phyloP scores from a whole-genome alignment of 2,329 filamentous ascomycete species.

The Myriangium duriaei region DNA sequence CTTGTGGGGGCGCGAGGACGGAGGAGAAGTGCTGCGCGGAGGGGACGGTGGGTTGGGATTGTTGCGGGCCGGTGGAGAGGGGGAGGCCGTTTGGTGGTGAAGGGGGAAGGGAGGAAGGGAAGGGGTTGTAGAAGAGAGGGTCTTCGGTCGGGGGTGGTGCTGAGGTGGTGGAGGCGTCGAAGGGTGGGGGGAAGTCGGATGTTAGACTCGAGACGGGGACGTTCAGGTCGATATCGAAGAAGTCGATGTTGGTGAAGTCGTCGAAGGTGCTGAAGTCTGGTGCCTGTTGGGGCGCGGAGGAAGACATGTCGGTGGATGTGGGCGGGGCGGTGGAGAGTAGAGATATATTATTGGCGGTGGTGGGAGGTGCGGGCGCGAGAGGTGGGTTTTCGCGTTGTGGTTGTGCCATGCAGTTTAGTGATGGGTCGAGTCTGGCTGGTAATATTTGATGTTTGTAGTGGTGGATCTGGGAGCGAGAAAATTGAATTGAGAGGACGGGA shows the following conservation, averaged over 20 bases:
- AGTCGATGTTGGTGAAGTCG: constrained; percentile 47
- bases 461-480: too few relatives aligned
- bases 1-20: constrained; percentile 7
- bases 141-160: neutral
- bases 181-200: constrained; percentile 28
- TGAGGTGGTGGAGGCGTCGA: constrained; percentile 16
- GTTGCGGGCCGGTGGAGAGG: constrained; percentile 7
- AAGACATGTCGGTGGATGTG: too few relatives aligned
- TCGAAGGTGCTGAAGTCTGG: constrained; percentile 40
- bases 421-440: too few relatives aligned
- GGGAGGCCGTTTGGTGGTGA: constrained; percentile 17
- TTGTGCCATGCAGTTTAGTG: too few relatives aligned
- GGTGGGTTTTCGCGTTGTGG: too few relatives aligned
- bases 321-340: too few relatives aligned
- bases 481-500: too few relatives aligned
- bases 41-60: constrained; percentile 14
- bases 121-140: neutral
- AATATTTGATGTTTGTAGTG: too few relatives aligned
- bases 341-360: constrained; percentile 7
- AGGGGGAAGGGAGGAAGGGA: constrained; percentile 13
- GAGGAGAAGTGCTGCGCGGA: constrained; percentile 13
- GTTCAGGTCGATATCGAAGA: constrained; percentile 51
- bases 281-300: constrained; percentile 19
- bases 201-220: constrained; percentile 19
- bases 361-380: too few relatives aligned